Evolutionary conservation across 2,329 filamentous ascomycete species (phyloP).

Genomic region (Botryosphaeria dothidea): DNA sequence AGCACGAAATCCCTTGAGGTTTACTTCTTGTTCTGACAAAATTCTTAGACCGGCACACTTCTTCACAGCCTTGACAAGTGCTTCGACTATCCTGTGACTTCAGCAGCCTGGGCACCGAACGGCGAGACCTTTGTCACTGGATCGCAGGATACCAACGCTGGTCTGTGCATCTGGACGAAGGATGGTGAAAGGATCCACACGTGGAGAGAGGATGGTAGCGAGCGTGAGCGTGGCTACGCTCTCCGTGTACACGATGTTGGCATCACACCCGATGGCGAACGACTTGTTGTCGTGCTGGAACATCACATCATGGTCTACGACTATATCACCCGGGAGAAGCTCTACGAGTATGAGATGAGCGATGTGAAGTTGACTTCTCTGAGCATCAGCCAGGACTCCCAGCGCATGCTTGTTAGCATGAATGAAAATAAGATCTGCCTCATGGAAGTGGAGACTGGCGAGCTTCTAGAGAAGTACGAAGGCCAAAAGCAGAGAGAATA

Average conservation of each 20-base stretch:
- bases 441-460: constrained; percentile 72
- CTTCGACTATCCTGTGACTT: constrained; percentile 82
- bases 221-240: constrained; percentile 13
- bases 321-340: constrained; percentile 69
- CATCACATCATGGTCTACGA: constrained; percentile 80
- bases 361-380: constrained; percentile 75
- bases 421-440: constrained; percentile 75
- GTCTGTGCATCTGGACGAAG: constrained; percentile 60
- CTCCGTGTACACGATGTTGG: constrained; percentile 82
- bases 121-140: constrained; percentile 75
- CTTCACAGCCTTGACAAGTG: constrained; percentile 59
- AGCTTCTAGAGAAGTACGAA: constrained; percentile 71
- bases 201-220: constrained; percentile 59
- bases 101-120: constrained; percentile 85
- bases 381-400: constrained; percentile 78
- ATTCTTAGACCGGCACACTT: constrained; percentile 49
- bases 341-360: constrained; percentile 71
- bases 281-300: constrained; percentile 76
- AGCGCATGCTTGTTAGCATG: constrained; percentile 79
- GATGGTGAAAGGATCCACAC: constrained; percentile 62
- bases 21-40: background rate
- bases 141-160: constrained; percentile 39
- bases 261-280: constrained; percentile 77
- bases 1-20: background rate
- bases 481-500: constrained; percentile 75